Evolutionary conservation across 371 early-diverging fungal genomes (phyloP).

Genomic region (Phascolomyces articulosus): DNA sequence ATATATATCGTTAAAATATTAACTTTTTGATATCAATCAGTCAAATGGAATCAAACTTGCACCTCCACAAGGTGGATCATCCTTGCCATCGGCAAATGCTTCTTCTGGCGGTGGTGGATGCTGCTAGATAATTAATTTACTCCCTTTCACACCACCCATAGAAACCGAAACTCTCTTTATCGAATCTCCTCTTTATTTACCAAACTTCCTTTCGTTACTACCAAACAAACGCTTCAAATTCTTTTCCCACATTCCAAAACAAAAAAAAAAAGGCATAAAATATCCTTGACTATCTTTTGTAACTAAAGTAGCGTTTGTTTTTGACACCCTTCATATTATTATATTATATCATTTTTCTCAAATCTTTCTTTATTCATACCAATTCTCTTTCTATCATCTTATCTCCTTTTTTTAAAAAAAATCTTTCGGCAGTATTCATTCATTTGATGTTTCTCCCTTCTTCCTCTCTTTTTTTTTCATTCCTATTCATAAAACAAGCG

Average conservation of each 20-base stretch:
- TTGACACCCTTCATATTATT: no score
- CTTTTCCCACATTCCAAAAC: no score
- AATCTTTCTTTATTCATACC: not conserved
- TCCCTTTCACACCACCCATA: not conserved
- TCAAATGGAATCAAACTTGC: conserved; percentile 52
- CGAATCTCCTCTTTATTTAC: no score
- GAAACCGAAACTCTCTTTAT: no score
- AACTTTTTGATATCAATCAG: conserved; percentile 13
- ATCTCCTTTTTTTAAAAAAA: not conserved
- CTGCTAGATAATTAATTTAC: conserved; percentile 26
- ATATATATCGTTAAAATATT: no score
- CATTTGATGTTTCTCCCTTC: not conserved
- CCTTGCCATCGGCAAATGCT: conserved; percentile 47
- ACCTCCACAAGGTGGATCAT: conserved; percentile 47
- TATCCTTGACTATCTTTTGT: not conserved
- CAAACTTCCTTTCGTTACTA: not conserved
- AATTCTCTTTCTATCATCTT: not conserved
- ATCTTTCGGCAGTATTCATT: not conserved
- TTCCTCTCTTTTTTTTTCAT: not conserved
- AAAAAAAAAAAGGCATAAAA: not conserved
- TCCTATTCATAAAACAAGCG: not conserved
- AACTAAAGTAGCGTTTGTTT: not conserved
- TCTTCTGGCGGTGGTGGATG: conserved; percentile 46
- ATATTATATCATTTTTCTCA: not conserved
- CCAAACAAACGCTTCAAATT: not conserved